Evolutionary conservation across 257 asterid species (phyloP).

Genomic region (Solanum virginianum): DNA sequence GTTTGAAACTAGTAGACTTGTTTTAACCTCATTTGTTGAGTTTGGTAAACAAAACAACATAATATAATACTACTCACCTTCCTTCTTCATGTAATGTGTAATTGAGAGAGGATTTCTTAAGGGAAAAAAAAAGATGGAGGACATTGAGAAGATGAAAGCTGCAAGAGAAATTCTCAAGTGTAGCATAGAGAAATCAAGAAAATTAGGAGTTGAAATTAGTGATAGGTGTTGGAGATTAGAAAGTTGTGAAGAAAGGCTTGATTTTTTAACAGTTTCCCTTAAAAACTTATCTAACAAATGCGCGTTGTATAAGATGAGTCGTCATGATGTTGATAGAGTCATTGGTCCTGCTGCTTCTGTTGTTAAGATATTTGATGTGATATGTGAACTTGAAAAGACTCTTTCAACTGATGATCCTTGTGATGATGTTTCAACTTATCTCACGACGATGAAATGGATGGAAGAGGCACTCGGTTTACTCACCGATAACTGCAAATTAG

Average conservation of each 20-base stretch:
- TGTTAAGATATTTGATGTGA: constrained; percentile 36
- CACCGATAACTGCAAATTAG: constrained; percentile 40
- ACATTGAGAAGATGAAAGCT: constrained; percentile 24
- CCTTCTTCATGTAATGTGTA: not conserved
- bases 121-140: not conserved
- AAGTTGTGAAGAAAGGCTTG: constrained; percentile 13
- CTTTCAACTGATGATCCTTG: constrained; percentile 14
- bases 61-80: not conserved
- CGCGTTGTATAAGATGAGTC: constrained; percentile 31
- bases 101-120: not conserved
- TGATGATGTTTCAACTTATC: constrained; percentile 13
- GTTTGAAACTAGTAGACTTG: constrained; percentile 43
- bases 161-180: constrained; percentile 41
- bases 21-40: constrained; percentile 29
- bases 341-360: constrained; percentile 55
- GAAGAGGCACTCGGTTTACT: constrained; percentile 61
- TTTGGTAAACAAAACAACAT: constrained; percentile 24
- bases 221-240: constrained; percentile 29
- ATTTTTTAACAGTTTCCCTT: constrained; percentile 12
- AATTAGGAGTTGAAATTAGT: constrained; percentile 21
- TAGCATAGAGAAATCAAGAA: constrained; percentile 50
- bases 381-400: constrained; percentile 34
- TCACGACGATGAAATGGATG: constrained; percentile 30
- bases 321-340: constrained; percentile 29
- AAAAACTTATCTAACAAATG: constrained; percentile 29